Percentiles rank a stretch among this genome's conserved stretches.
phyloP scores from a whole-genome alignment of 495 filamentous ascomycete species.

The Choiromyces venosus region DNA sequence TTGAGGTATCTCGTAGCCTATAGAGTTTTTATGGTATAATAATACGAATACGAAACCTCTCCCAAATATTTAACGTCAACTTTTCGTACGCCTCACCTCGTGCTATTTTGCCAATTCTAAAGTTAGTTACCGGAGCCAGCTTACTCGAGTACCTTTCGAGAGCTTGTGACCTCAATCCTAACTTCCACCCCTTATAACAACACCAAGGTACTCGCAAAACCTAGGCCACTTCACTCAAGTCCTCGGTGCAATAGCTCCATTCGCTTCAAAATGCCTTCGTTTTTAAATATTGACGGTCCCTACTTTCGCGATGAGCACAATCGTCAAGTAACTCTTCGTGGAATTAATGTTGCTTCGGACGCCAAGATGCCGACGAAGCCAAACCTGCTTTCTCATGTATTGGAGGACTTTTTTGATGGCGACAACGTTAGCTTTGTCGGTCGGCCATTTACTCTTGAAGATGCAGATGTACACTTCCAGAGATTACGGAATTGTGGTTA shows the following conservation, averaged over 20 bases:
- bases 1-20: neutral
- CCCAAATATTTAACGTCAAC: neutral
- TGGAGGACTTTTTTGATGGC: slow-evolving; percentile 80
- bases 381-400: slow-evolving; percentile 70
- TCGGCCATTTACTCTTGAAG: slow-evolving; percentile 73
- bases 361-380: slow-evolving; percentile 69
- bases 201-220: neutral
- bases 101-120: neutral
- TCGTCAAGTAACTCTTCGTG: slow-evolving; percentile 62
- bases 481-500: slow-evolving; percentile 82
- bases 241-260: slow-evolving; percentile 5
- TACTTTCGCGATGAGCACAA: slow-evolving; percentile 67
- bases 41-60: neutral
- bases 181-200: neutral
- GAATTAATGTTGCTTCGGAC: slow-evolving; percentile 65
- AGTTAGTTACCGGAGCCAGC: neutral
- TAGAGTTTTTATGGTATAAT: neutral
- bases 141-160: neutral
- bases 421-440: slow-evolving; percentile 86
- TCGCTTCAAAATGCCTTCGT: slow-evolving; percentile 40
- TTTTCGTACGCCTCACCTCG: neutral
- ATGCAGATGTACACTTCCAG: slow-evolving; percentile 83
- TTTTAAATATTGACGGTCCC: slow-evolving; percentile 71
- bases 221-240: neutral
- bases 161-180: neutral